Evolutionary conservation across 805 yeast genomes (phyloP).

Genomic region (Lachancea thermotolerans): DNA sequence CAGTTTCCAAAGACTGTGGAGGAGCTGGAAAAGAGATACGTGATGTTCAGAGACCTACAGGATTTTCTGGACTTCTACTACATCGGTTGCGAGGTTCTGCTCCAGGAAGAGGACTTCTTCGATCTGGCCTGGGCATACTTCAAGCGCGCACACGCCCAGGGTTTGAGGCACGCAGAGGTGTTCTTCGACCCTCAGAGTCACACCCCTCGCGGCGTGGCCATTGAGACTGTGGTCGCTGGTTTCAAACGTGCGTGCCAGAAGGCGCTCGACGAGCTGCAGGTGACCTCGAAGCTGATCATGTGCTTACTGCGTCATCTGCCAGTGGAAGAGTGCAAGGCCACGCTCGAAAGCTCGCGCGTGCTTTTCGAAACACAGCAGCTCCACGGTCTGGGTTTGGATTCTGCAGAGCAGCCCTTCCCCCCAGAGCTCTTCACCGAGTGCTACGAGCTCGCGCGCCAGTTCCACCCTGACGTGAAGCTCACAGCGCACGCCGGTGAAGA

Average conservation of each 20-base stretch:
- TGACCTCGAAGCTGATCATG: conserved; percentile 70
- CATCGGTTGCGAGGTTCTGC: conserved; percentile 72
- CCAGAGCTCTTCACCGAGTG: conserved; percentile 64
- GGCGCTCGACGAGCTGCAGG: conserved; percentile 53
- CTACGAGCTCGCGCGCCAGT: conserved; percentile 42
- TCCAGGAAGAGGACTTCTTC: conserved; percentile 63
- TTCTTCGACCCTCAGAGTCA: conserved; percentile 87
- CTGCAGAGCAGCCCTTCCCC: conserved; percentile 72
- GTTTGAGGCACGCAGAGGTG: conserved; percentile 63
- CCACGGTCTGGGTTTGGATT: conserved; percentile 76
- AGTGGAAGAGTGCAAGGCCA: conserved; percentile 47
- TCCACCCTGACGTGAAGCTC: conserved; percentile 48
- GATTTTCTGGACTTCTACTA: conserved; percentile 76
- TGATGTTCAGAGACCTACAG: conserved; percentile 58
- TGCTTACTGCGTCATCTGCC: conserved; percentile 75
- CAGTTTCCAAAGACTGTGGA: conserved; percentile 55
- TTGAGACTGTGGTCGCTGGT: conserved; percentile 58
- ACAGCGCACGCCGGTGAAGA: conserved; percentile 92
- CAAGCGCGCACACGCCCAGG: conserved; percentile 49
- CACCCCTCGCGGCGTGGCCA: conserved; percentile 53
- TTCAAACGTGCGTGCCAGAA: conserved; percentile 59
- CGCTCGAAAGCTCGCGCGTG: conserved; percentile 47
- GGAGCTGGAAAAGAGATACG: conserved; percentile 52
- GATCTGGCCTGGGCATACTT: conserved; percentile 75
- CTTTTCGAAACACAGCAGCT: conserved; percentile 52